Evolutionary conservation across 2,329 filamentous ascomycete species (phyloP), one percentile per base, ranked within the genome.

Genomic region (Bipolaris bicolor): DNA sequence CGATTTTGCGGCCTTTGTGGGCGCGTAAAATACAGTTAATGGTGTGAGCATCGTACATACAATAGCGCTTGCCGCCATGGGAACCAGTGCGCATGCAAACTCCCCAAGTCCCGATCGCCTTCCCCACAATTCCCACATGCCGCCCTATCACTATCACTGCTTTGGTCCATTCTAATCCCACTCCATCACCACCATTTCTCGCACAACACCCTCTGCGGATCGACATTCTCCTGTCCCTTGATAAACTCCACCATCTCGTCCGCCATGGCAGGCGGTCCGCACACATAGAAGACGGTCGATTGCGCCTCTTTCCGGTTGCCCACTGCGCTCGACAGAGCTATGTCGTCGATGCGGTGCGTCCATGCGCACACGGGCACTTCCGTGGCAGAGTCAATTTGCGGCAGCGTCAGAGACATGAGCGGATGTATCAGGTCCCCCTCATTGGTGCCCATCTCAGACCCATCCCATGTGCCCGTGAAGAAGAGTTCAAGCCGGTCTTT

Each of bases 171-270:
- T 31, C n/a, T 45, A 39, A 9, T 39, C 36, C 2, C 9, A 20
- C 45, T 36, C 43, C 39, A 41, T 63, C 68, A 83, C 81, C 81
- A 83, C 81, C 81, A 83, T 66, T 82, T 82, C 68, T 83, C 81
- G 61, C 79, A 82, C 5, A 82, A 60, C 7, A 82, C 80, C 26
- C 72, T 68, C 36, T 76, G 74, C 16, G 68, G 58, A 20, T 62
- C 60, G 62, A 82, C 76, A 7, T 77, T 73, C 5, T 74, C 63
- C 61, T 78, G 75, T 29, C 62, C 66, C 41, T 68, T 65, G 54
- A 82, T 54, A 48, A 75, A 76, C 5, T 72, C 70, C 4, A 82
- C 80, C 45, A 80, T 68, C 40, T 77, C 70, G 61, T 83, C 81
- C 4, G 80, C 82, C 79, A 83, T 82, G 44, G 65, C 67, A 20